Percentiles rank a stretch among this genome's conserved stretches.
Evolutionary conservation across 805 yeast species (phyloP).

Genomic region (Kazachstania taianensis): DNA sequence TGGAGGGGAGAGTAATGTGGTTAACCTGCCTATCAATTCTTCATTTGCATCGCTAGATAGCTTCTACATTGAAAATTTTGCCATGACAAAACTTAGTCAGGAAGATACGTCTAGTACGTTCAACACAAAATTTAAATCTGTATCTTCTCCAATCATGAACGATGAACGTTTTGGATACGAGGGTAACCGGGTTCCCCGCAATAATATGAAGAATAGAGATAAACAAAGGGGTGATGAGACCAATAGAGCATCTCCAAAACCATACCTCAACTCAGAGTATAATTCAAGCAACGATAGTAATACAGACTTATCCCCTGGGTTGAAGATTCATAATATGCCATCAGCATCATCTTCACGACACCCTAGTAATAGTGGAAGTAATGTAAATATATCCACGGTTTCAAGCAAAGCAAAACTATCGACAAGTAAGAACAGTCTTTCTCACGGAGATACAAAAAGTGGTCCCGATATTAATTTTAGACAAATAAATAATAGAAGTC

Average conservation of each 20-base stretch:
- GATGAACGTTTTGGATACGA: background rate
- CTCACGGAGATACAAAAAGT: too few relatives aligned
- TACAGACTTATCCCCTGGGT: background rate
- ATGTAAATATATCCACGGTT: too few relatives aligned
- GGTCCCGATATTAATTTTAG: too few relatives aligned
- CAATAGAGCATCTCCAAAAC: background rate
- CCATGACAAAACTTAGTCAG: constrained; percentile 16
- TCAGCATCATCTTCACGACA: constrained; percentile 1
- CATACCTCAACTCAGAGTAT: background rate
- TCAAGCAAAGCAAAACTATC: too few relatives aligned
- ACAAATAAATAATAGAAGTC: too few relatives aligned
- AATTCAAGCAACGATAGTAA: too few relatives aligned
- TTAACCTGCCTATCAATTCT: constrained; percentile 57
- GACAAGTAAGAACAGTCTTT: constrained; percentile 2
- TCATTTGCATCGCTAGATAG: constrained; percentile 68
- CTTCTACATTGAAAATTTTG: constrained; percentile 47
- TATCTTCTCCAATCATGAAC: constrained; percentile 1
- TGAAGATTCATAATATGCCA: constrained; percentile 1
- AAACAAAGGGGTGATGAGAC: background rate
- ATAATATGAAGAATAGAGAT: background rate
- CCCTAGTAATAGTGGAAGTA: too few relatives aligned
- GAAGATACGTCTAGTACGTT: background rate
- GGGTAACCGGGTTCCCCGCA: background rate
- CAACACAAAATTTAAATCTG: constrained; percentile 2
- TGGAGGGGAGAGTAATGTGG: constrained; percentile 33